Percentiles rank a stretch among this genome's conserved stretches.
These are phyloP conservation scores for Vitis rupestris DNA, from an alignment of 164 flowering plant genomes.

Conservation along the genomic window DNA sequence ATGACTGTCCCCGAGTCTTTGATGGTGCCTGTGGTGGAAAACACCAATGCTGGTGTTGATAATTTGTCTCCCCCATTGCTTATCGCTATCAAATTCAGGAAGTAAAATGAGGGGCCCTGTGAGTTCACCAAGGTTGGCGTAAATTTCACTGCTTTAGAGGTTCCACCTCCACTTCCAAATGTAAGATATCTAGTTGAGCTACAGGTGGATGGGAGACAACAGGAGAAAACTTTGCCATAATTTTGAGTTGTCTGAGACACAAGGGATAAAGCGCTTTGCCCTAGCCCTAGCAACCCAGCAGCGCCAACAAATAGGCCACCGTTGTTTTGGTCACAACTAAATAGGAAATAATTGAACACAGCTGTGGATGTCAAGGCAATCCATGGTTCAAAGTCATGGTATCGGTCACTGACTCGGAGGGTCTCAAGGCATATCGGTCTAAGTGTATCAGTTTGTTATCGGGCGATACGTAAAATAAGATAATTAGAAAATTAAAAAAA, in stretches of 20 bases:
- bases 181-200: slow-evolving; percentile 42
- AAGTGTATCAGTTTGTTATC: no score
- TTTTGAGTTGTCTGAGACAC: slow-evolving; percentile 38
- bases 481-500: no score
- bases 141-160: slow-evolving; percentile 15
- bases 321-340: slow-evolving; percentile 65
- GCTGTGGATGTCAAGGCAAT: slow-evolving; percentile 30
- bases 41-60: slow-evolving; percentile 4
- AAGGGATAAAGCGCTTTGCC: slow-evolving; percentile 35
- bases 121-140: slow-evolving; percentile 20
- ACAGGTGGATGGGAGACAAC: slow-evolving; percentile 53
- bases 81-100: slow-evolving; percentile 21
- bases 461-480: no score
- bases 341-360: slow-evolving; percentile 24
- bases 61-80: slow-evolving; percentile 20
- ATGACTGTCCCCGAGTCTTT: slow-evolving; percentile 57
- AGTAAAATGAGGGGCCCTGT: slow-evolving; percentile 14
- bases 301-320: slow-evolving; percentile 44
- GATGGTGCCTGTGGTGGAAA: slow-evolving; percentile 12
- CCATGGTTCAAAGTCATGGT: no score
- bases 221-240: slow-evolving; percentile 48
- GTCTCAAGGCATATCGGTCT: no score
- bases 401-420: no score
- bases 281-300: slow-evolving; percentile 59
- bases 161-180: slow-evolving; percentile 27